A percentile compares a stretch with the other conserved stretches of the same genome.
These are phyloP conservation scores for Erodium texanum DNA, from an alignment of 441 rosid species.

Conservation along the genomic window DNA sequence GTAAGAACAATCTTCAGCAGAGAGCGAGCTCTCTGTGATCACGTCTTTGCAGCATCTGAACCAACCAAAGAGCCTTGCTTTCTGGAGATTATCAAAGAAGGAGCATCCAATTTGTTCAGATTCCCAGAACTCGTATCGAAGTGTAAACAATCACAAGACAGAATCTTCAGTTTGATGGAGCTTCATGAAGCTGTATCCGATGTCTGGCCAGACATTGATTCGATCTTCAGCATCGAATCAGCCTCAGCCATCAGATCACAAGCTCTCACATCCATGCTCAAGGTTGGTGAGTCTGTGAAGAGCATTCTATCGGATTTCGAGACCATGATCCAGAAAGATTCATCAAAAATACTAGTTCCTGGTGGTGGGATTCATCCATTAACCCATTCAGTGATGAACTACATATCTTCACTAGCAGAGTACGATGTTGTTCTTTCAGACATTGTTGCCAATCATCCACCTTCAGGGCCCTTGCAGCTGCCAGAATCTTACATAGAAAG, in stretches of 20 bases:
- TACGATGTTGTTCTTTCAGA: conserved; percentile 31
- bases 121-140: conserved; percentile 44
- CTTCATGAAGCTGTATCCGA: conserved; percentile 33
- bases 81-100: conserved; percentile 40
- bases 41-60: conserved; percentile 37
- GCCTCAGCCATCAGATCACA: conserved; percentile 35
- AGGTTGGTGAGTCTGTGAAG: conserved; percentile 33
- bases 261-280: conserved; percentile 36
- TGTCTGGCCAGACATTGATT: conserved; percentile 44
- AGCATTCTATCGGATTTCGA: conserved; percentile 27
- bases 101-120: conserved; percentile 38
- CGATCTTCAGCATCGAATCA: conserved; percentile 36
- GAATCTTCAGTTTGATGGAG: conserved; percentile 40
- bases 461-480: conserved; percentile 15
- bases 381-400: conserved; percentile 31
- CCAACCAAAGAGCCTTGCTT: conserved; percentile 47
- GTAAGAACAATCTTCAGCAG: conserved; percentile 36
- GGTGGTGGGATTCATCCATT: conserved; percentile 51
- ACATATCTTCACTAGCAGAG: conserved; percentile 31
- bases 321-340: conserved; percentile 35
- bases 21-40: conserved; percentile 45
- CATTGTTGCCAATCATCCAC: conserved; percentile 30
- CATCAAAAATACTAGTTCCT: conserved; percentile 23
- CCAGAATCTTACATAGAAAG: too few relatives aligned
- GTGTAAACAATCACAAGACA: conserved; percentile 29